Evolutionary conservation across 176 grass and related monocot species (phyloP).

Genomic region (Microstegium vimineum): DNA sequence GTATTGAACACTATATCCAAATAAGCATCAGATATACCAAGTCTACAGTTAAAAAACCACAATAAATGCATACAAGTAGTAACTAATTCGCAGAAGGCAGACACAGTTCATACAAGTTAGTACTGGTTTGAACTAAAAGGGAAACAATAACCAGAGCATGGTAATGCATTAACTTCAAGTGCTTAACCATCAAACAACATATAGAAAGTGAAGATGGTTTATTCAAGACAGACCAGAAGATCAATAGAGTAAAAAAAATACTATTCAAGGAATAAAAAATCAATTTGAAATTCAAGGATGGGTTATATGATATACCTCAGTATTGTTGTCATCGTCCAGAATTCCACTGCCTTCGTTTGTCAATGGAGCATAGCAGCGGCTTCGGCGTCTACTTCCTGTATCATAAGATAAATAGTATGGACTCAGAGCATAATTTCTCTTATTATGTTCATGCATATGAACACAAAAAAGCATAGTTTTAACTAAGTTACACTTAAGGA

Average conservation of each 20-base stretch:
- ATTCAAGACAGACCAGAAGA: not conserved
- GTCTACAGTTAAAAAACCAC: not conserved
- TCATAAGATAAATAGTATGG: not conserved
- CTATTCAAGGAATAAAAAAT: not conserved
- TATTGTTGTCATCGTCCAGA: slow-evolving; percentile 26
- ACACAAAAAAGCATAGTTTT: not conserved
- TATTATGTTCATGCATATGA: not conserved
- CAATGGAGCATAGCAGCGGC: slow-evolving; percentile 41
- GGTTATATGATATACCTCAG: slow-evolving; percentile 13
- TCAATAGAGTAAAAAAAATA: not conserved
- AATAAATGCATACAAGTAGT: not conserved
- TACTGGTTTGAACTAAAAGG: not conserved
- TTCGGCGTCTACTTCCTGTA: slow-evolving; percentile 41
- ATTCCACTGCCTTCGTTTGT: slow-evolving; percentile 25
- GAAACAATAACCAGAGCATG: not conserved
- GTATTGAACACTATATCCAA: not conserved
- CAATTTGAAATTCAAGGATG: not conserved
- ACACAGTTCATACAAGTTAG: not conserved
- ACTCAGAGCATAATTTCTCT: not conserved
- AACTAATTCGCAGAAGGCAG: not conserved
- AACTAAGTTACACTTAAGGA: not conserved
- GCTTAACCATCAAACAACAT: not conserved
- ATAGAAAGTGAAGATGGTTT: not conserved
- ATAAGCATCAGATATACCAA: not conserved
- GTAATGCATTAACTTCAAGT: slow-evolving; percentile 6